Percentiles rank a stretch among this genome's conserved stretches.
These are phyloP conservation scores for Dimargaris verticillata DNA, from an alignment of 192 early-diverging fungal species.

Conservation along the genomic window DNA sequence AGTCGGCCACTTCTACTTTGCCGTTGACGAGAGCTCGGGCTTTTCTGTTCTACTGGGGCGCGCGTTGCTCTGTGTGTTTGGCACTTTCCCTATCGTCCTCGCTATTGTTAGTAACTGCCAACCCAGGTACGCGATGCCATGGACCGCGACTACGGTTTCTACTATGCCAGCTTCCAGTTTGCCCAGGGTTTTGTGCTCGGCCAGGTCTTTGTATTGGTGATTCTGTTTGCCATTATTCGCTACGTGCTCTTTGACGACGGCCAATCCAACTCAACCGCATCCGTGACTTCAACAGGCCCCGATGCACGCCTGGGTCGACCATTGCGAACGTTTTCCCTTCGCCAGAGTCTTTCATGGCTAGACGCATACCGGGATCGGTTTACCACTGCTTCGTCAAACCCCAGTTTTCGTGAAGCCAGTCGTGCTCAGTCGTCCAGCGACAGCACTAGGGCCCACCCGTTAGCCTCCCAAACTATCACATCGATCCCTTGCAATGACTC, in stretches of 20 bases:
- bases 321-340: conserved; percentile 14
- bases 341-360: neutral
- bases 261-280: conserved; percentile 2
- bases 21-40: too few species aligned
- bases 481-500: conserved; percentile 20
- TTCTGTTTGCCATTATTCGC: conserved; percentile 26
- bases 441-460: neutral
- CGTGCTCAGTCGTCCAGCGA: neutral
- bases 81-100: too few species aligned
- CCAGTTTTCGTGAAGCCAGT: neutral
- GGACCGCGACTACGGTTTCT: neutral
- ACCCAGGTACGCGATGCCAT: too few species aligned
- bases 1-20: too few species aligned
- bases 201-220: conserved; percentile 27
- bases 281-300: conserved; percentile 11
- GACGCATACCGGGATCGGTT: neutral
- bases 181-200: conserved; percentile 32
- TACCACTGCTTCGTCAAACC: neutral
- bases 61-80: too few species aligned
- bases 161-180: conserved; percentile 14
- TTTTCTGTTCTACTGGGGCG: too few species aligned
- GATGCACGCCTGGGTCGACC: conserved; percentile 6
- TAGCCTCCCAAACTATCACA: neutral
- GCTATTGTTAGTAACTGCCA: too few species aligned
- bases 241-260: conserved; percentile 30